Evolutionary conservation across 2,329 filamentous ascomycete species (phyloP), one percentile per base, ranked within the genome.

Genomic region (Stagonosporopsis vannaccii): DNA sequence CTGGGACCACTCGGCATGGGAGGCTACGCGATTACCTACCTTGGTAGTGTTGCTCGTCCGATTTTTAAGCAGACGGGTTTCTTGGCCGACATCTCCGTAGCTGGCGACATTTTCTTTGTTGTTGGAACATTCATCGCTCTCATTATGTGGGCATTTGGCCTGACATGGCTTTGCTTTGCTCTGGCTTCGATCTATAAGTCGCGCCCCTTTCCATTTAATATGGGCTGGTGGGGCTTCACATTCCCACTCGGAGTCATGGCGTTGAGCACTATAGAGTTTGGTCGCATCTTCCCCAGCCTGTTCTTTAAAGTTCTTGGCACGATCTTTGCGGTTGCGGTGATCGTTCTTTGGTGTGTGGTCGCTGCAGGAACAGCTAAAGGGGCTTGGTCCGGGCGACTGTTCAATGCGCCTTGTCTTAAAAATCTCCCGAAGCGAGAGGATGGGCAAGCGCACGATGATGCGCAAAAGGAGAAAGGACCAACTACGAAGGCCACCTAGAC

Each of bases 1-100:
- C 78, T 90, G 0, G 87, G 88, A 0, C 87, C 88, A 0, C 75
- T 90, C 0, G 87, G 87, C 0, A 86, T 89, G 70, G 88, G 87
- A 13, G 86, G 85, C 1, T 90, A 84, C 67, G 83, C 79, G 0
- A 84, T 89, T 25, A 77, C 84, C 56, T 76, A 81, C 36, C 76
- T 85, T 17, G 79, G 79, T 0, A 78, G 77, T 28, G 76, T 81
- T 2, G 77, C 78, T 11, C 71, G 73, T 26, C 61, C 60, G 9
- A 61, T 83, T 8, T 78, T 84, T 49, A 75, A 78, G 2, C 52
- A 69, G 30, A 76, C 73, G 1, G 51, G 72, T 8, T 71, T 77
- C 30, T 68, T 82, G 42, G 68, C 71, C 20, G 73, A 67, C 9
- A 62, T 70, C 37, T 71, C 72, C 17, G 52, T 77, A 17, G 77